Percentiles rank a stretch among this genome's conserved stretches.
Conservation (phyloP, 495 filamentous ascomycete genomes). For the Talaromyces nanjingensis region DNA sequence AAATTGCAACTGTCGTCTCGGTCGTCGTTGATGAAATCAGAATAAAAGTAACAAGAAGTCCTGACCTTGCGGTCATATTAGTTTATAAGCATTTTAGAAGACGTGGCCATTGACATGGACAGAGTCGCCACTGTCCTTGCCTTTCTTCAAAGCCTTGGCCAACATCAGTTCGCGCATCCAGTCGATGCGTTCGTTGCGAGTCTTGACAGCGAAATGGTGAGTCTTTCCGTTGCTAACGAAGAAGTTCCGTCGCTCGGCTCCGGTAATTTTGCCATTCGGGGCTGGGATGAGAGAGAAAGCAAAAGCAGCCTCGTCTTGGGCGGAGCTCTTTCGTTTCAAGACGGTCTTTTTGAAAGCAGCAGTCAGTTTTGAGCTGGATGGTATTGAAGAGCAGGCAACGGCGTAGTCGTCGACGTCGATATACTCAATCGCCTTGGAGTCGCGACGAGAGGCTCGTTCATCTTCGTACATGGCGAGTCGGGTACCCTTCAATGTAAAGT, state of each 20-base stretch:
- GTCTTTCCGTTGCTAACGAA: constrained; percentile 51
- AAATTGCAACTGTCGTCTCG: too few relatives aligned
- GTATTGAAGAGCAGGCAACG: constrained; percentile 76
- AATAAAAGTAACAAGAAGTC: too few relatives aligned
- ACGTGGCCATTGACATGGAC: too few relatives aligned
- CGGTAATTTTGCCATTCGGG: constrained; percentile 31
- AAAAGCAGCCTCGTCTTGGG: constrained; percentile 58
- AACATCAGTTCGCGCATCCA: constrained; percentile 99
- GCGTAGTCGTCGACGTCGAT: constrained; percentile 95
- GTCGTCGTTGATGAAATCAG: too few relatives aligned
- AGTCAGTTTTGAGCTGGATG: constrained; percentile 67
- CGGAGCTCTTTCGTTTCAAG: constrained; percentile 50
- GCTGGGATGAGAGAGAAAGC: constrained; percentile 87
- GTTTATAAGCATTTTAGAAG: too few relatives aligned
- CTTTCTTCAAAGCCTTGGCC: constrained; percentile 70
- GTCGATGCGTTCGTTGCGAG: constrained; percentile 82
- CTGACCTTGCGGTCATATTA: too few relatives aligned
- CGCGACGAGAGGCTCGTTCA: constrained; percentile 39
- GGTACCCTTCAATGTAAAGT: constrained; percentile 81
- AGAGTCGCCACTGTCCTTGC: constrained; percentile 70
- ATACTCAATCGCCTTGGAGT: constrained; percentile 57
- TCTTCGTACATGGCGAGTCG: constrained; percentile 76
- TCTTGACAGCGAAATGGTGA: constrained; percentile 91
- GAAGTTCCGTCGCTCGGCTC: constrained; percentile 45
- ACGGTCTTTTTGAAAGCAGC: constrained; percentile 83